Percentiles rank a stretch among this genome's conserved stretches.
Conservation (phyloP, 345 rosid species). For the Sisymbrium irio region DNA sequence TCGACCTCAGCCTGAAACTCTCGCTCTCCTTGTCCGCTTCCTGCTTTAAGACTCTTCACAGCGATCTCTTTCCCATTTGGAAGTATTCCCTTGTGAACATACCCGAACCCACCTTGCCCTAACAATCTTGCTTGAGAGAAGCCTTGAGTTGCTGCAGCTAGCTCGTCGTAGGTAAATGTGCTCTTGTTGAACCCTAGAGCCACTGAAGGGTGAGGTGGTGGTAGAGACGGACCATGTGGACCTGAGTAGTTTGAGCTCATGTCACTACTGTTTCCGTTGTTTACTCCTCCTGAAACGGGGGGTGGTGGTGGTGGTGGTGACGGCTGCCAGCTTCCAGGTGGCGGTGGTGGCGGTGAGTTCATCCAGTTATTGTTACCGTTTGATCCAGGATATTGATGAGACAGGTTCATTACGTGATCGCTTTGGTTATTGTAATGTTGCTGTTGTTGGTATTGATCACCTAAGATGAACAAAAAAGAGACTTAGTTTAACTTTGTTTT, state of each 20-base stretch:
- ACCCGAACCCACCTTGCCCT: slow-evolving; percentile 92
- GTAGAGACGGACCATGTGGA: slow-evolving; percentile 47
- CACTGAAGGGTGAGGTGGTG: slow-evolving; percentile 59
- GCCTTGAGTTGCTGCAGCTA: slow-evolving; percentile 68
- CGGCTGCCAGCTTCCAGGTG: slow-evolving; percentile 44
- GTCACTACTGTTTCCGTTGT: slow-evolving; percentile 42
- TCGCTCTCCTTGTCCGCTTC: slow-evolving; percentile 81
- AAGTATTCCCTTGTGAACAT: slow-evolving; percentile 71
- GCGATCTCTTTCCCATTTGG: slow-evolving; percentile 84
- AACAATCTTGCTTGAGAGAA: slow-evolving; percentile 57
- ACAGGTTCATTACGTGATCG: slow-evolving; percentile 29
- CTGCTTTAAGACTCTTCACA: slow-evolving; percentile 73
- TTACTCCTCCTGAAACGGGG: slow-evolving; percentile 21
- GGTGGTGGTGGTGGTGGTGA: slow-evolving; percentile 38
- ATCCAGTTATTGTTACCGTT: slow-evolving; percentile 38
- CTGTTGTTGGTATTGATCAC: slow-evolving; percentile 33
- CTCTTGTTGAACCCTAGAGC: slow-evolving; percentile 60
- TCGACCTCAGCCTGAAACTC: slow-evolving; percentile 91
- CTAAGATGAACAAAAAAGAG: neutral
- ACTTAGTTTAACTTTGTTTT: slow-evolving; percentile 7
- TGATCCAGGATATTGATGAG: slow-evolving; percentile 39
- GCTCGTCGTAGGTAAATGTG: slow-evolving; percentile 69
- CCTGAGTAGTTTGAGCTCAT: slow-evolving; percentile 60
- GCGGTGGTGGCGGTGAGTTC: slow-evolving; percentile 33
- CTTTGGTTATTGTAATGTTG: slow-evolving; percentile 38